Evolutionary conservation across 2,329 filamentous ascomycete species (phyloP).

Genomic region (Cladosporium sp.): DNA sequence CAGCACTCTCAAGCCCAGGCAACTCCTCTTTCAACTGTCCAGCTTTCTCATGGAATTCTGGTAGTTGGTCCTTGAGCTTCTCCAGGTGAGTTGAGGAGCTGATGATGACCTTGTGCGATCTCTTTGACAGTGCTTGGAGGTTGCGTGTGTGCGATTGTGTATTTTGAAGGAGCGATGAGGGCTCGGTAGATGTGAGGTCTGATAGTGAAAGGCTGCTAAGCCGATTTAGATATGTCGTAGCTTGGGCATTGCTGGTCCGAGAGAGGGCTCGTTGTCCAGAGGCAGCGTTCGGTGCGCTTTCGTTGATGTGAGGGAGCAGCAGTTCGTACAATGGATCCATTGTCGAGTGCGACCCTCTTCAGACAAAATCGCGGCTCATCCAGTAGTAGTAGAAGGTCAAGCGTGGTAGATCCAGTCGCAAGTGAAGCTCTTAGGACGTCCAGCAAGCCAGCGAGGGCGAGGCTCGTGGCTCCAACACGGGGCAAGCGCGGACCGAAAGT

Average conservation of each 20-base stretch:
- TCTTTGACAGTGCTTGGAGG: slow-evolving; percentile 83
- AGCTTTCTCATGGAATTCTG: slow-evolving; percentile 65
- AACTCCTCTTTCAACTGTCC: slow-evolving; percentile 69
- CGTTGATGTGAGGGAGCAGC: slow-evolving; percentile 61
- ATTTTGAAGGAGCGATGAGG: slow-evolving; percentile 74
- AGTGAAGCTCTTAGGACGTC: slow-evolving; percentile 1
- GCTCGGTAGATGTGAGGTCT: slow-evolving; percentile 72
- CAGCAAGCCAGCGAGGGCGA: neutral
- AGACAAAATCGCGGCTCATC: neutral
- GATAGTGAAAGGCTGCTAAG: slow-evolving; percentile 75
- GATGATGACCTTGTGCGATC: slow-evolving; percentile 82
- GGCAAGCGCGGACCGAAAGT: slow-evolving; percentile 9
- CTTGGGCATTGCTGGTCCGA: slow-evolving; percentile 50
- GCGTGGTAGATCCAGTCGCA: neutral
- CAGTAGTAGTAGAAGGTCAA: neutral
- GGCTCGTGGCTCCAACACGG: slow-evolving; percentile 1
- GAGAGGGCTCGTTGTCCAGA: slow-evolving; percentile 39
- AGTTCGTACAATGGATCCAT: slow-evolving; percentile 72
- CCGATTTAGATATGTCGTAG: slow-evolving; percentile 71
- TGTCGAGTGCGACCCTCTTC: neutral
- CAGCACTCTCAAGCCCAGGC: slow-evolving; percentile 75
- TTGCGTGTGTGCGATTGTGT: slow-evolving; percentile 79
- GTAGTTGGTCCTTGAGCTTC: slow-evolving; percentile 71
- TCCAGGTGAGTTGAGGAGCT: slow-evolving; percentile 75
- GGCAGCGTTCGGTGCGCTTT: slow-evolving; percentile 39